phyloP scores from a whole-genome alignment of 495 filamentous ascomycete species.

The Tuber brumale region DNA sequence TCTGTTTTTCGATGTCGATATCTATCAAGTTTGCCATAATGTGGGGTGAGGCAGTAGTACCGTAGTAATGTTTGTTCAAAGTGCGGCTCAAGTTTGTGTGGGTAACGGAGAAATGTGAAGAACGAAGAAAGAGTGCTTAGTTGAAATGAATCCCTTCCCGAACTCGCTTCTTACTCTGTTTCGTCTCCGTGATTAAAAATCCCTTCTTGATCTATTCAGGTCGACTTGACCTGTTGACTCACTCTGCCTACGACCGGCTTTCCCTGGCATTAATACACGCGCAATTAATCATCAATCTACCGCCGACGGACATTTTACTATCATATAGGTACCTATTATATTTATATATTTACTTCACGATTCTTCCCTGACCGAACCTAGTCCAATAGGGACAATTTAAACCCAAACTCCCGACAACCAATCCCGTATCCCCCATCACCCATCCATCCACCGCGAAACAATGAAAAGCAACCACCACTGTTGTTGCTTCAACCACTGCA shows the following conservation, averaged over 20 bases:
- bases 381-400: not conserved
- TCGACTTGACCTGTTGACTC: not conserved
- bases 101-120: not conserved
- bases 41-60: not conserved
- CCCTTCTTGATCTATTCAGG: not conserved
- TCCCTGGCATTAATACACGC: not conserved
- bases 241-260: not conserved
- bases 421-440: not conserved
- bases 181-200: not conserved
- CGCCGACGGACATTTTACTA: not conserved
- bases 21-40: not conserved
- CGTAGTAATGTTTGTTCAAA: not conserved
- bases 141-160: not conserved
- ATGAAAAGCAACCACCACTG: not conserved
- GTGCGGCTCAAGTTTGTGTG: not conserved
- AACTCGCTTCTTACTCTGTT: not conserved
- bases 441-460: not conserved
- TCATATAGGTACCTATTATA: too few relatives aligned
- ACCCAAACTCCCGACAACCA: not conserved
- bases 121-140: not conserved
- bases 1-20: constrained; percentile 9
- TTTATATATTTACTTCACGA: too few relatives aligned
- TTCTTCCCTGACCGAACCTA: not conserved
- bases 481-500: not conserved
- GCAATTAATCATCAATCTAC: not conserved